Evolutionary conservation across 805 yeast genomes (phyloP).

Genomic region (Kluyveromyces wickerhamii): DNA sequence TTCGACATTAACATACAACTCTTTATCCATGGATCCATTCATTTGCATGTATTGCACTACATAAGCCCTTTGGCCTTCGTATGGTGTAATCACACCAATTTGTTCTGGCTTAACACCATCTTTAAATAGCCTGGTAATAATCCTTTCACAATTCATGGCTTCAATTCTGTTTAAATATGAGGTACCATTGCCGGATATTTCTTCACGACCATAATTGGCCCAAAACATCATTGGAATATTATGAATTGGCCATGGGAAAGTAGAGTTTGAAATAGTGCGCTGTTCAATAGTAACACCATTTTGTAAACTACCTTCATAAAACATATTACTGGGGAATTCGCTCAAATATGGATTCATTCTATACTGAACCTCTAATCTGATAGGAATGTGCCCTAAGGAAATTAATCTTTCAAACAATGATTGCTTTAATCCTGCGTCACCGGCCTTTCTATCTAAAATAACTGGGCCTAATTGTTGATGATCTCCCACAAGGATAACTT

Average conservation of each 20-base stretch:
- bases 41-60: conserved; percentile 68
- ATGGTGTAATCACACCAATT: conserved; percentile 91
- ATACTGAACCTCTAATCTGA: conserved; percentile 84
- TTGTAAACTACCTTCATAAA: conserved; percentile 85
- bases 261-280: conserved; percentile 44
- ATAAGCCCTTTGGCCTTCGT: conserved; percentile 87
- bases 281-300: conserved; percentile 82
- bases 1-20: conserved; percentile 63
- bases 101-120: conserved; percentile 75
- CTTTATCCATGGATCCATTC: conserved; percentile 60
- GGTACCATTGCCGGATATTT: conserved; percentile 71
- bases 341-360: conserved; percentile 89
- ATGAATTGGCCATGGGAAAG: conserved; percentile 88
- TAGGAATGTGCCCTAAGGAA: conserved; percentile 73
- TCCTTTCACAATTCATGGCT: conserved; percentile 80
- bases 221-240: conserved; percentile 93
- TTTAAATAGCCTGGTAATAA: conserved; percentile 60
- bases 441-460: conserved; percentile 69
- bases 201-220: conserved; percentile 86
- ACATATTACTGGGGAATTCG: conserved; percentile 85
- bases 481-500: conserved; percentile 86
- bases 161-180: conserved; percentile 81
- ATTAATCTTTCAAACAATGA: conserved; percentile 84
- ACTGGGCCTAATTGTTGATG: conserved; percentile 96
- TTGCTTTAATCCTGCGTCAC: conserved; percentile 78